Evolutionary conservation across 2,329 filamentous ascomycete species (phyloP).

Genomic region (Aspergillus nomiae): DNA sequence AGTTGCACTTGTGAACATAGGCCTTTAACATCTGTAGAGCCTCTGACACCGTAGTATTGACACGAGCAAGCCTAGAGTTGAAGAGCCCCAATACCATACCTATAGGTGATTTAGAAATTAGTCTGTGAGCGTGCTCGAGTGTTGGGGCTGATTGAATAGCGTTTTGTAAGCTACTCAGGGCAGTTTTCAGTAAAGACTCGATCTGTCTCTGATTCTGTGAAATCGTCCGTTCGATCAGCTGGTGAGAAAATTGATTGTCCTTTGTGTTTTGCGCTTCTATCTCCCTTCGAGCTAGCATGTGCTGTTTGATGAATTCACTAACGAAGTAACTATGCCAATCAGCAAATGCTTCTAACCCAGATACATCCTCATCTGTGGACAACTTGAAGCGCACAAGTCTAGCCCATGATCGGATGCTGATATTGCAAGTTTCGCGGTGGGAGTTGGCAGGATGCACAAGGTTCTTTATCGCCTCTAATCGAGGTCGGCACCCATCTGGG

Average conservation of each 20-base stretch:
- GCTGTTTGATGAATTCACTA: constrained; percentile 55
- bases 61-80: constrained; percentile 48
- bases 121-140: constrained; percentile 42
- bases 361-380: constrained; percentile 52
- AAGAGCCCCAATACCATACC: constrained; percentile 55
- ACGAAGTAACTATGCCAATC: constrained; percentile 59
- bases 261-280: constrained; percentile 55
- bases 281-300: constrained; percentile 58
- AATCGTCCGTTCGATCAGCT: constrained; percentile 55
- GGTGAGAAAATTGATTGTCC: constrained; percentile 44
- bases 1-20: constrained; percentile 39
- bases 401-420: constrained; percentile 62
- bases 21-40: constrained; percentile 51
- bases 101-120: constrained; percentile 49
- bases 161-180: constrained; percentile 53
- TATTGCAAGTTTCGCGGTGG: constrained; percentile 61
- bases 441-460: constrained; percentile 60
- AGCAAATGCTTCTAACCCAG: constrained; percentile 51
- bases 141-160: constrained; percentile 48
- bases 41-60: constrained; percentile 51
- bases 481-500: constrained; percentile 55
- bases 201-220: constrained; percentile 60
- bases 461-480: constrained; percentile 53
- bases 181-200: constrained; percentile 56
- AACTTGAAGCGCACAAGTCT: constrained; percentile 60